These are phyloP conservation scores for Sutorius australiensis DNA, from an alignment of 768 basidiomycete species.

Conservation along the genomic window DNA sequence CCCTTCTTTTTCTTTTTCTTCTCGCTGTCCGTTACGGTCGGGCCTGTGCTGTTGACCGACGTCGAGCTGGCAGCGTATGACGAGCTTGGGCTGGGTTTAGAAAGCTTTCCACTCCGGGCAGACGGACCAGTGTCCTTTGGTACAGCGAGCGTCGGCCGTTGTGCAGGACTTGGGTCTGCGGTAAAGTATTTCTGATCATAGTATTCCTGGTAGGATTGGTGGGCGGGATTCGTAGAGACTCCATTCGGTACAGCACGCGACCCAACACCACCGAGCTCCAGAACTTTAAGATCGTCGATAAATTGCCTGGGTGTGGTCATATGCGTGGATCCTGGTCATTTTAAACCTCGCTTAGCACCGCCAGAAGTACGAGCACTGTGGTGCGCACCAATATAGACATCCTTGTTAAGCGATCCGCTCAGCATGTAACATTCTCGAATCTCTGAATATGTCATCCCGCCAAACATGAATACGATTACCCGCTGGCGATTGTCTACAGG, in stretches of 20 bases:
- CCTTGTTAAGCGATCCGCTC: constrained; percentile 71
- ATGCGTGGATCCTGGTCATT: constrained; percentile 79
- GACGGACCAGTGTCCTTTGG: constrained; percentile 24
- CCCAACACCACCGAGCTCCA: constrained; percentile 86
- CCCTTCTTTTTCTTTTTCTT: constrained; percentile 79
- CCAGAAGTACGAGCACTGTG: constrained; percentile 36
- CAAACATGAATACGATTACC: constrained; percentile 85
- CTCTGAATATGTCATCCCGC: constrained; percentile 96
- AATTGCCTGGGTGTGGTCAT: constrained; percentile 78
- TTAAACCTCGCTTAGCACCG: constrained; percentile 26
- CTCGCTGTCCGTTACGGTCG: constrained; percentile 41
- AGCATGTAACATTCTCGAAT: constrained; percentile 84
- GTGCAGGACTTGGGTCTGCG: constrained; percentile 33
- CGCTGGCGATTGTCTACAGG: constrained; percentile 63
- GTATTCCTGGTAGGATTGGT: constrained; percentile 63
- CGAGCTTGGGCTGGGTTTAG: constrained; percentile 43
- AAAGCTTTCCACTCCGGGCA: constrained; percentile 19
- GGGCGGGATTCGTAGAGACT: constrained; percentile 44
- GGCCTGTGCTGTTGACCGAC: constrained; percentile 38
- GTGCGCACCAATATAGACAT: constrained; percentile 80
- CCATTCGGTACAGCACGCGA: constrained; percentile 71
- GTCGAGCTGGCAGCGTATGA: constrained; percentile 51
- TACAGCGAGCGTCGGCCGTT: constrained; percentile 23
- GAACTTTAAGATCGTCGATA: constrained; percentile 79
- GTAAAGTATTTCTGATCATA: constrained; percentile 77